Evolutionary conservation across 2,329 filamentous ascomycete genomes (phyloP).

Genomic region (Diaporthe ilicicola): DNA sequence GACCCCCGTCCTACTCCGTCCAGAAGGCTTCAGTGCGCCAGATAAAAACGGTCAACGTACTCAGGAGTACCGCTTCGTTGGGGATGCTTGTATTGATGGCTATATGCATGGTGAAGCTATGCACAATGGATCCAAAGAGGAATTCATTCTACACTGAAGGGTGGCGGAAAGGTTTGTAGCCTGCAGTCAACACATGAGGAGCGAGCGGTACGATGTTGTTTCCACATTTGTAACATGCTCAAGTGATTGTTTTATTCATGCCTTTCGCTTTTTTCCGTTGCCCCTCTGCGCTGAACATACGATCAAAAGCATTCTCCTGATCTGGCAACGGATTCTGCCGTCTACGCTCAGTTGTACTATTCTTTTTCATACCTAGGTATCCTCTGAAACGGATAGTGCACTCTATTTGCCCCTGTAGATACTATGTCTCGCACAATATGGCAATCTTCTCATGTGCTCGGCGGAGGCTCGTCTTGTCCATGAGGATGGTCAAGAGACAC

Average conservation of each 20-base stretch:
- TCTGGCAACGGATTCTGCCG: no score
- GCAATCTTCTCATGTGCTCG: not conserved
- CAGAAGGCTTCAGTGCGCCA: not conserved
- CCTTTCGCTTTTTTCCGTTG: no score
- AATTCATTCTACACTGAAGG: not conserved
- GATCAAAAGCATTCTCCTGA: no score
- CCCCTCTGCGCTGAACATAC: no score
- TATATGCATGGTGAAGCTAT: conserved; percentile 11
- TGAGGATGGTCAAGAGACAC: not conserved
- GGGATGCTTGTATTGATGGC: not conserved
- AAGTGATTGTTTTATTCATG: no score
- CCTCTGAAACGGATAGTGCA: not conserved
- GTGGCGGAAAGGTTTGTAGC: no score
- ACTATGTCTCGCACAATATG: not conserved
- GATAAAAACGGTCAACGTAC: not conserved
- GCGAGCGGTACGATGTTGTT: not conserved
- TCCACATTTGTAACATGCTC: no score
- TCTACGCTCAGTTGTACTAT: no score
- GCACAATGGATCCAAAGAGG: not conserved
- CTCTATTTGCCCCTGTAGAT: not conserved
- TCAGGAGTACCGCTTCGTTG: conserved; percentile 4
- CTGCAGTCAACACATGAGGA: not conserved
- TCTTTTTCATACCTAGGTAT: no score
- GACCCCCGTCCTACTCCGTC: conserved; percentile 3
- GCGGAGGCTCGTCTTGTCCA: not conserved